phyloP scores from a whole-genome alignment of 176 grass and related monocot species.

The Oryza officinalis region DNA sequence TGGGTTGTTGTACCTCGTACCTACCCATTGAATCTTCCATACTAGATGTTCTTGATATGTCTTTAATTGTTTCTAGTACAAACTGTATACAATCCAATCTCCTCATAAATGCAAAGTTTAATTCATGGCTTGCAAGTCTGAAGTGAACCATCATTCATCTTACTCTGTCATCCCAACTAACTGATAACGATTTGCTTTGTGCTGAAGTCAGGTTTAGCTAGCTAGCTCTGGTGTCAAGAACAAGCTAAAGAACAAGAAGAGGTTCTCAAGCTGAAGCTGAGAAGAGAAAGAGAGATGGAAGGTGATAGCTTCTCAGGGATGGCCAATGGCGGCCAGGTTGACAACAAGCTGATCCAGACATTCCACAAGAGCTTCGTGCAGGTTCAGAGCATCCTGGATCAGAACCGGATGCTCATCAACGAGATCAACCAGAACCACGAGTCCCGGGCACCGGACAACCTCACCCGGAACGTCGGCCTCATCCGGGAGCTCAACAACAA shows the following conservation, averaged over 20 bases:
- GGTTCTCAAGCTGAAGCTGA: not conserved
- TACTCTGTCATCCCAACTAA: conserved; percentile 10
- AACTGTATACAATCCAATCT: conserved; percentile 17
- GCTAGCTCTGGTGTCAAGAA: not conserved
- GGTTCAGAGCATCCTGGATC: conserved; percentile 77
- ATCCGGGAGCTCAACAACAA: conserved; percentile 92
- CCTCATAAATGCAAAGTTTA: conserved; percentile 31
- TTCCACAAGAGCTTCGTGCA: conserved; percentile 94
- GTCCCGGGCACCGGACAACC: conserved; percentile 54
- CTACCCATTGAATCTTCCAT: conserved; percentile 29
- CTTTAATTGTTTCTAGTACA: conserved; percentile 46
- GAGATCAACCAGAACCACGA: conserved; percentile 95
- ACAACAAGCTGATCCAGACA: conserved; percentile 62
- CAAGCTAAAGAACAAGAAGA: not conserved
- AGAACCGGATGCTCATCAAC: conserved; percentile 75
- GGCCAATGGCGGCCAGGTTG: conserved; percentile 50
- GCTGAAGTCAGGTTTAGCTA: conserved; percentile 16
- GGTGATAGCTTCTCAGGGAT: conserved; percentile 70
- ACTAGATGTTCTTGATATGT: conserved; percentile 36
- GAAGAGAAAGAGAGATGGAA: conserved; percentile 40
- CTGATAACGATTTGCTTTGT: not conserved
- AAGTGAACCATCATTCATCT: not conserved
- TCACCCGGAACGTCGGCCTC: conserved; percentile 73
- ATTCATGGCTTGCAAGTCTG: not conserved
- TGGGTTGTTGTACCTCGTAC: conserved; percentile 21